A percentile compares a stretch with the other conserved stretches of the same genome.
Conservation (phyloP, 2,329 filamentous ascomycete species). For the Zasmidium angulare region DNA sequence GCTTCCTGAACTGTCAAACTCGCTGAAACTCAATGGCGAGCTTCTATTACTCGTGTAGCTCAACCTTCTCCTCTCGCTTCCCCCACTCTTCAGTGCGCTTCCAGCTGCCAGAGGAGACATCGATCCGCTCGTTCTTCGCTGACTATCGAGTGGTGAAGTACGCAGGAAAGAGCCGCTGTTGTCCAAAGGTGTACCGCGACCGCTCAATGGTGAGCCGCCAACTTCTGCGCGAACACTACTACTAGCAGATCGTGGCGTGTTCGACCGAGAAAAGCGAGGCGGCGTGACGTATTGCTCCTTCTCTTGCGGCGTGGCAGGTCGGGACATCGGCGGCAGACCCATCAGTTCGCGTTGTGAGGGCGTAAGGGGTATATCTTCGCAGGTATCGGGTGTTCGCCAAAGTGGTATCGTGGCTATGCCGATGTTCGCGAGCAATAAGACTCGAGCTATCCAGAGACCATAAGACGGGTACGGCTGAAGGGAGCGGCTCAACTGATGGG, state of each 20-base stretch:
- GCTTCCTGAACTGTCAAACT: slow-evolving; percentile 27
- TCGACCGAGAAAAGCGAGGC: slow-evolving; percentile 78
- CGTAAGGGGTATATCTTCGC: slow-evolving; percentile 87
- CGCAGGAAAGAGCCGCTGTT: slow-evolving; percentile 9
- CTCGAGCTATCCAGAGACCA: slow-evolving; percentile 50
- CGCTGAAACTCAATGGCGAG: slow-evolving; percentile 50
- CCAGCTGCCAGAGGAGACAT: not conserved
- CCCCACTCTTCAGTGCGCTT: slow-evolving; percentile 9
- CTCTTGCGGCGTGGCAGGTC: slow-evolving; percentile 65
- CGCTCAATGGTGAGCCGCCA: slow-evolving; percentile 59
- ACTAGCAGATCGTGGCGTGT: slow-evolving; percentile 63
- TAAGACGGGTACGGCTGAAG: slow-evolving; percentile 36
- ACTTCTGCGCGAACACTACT: slow-evolving; percentile 37
- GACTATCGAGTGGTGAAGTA: slow-evolving; percentile 19
- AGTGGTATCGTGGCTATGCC: slow-evolving; percentile 69
- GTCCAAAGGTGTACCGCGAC: slow-evolving; percentile 42
- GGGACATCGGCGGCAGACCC: slow-evolving; percentile 68
- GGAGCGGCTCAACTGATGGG: slow-evolving; percentile 17
- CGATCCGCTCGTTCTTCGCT: slow-evolving; percentile 4
- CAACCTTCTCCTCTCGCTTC: slow-evolving; percentile 51
- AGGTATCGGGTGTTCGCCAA: slow-evolving; percentile 68
- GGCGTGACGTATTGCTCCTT: slow-evolving; percentile 77
- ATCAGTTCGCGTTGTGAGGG: slow-evolving; percentile 83
- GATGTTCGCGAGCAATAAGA: slow-evolving; percentile 64
- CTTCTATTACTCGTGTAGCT: slow-evolving; percentile 59